Evolutionary conservation across 2,329 filamentous ascomycete species (phyloP).

Genomic region (Ustulina deusta): DNA sequence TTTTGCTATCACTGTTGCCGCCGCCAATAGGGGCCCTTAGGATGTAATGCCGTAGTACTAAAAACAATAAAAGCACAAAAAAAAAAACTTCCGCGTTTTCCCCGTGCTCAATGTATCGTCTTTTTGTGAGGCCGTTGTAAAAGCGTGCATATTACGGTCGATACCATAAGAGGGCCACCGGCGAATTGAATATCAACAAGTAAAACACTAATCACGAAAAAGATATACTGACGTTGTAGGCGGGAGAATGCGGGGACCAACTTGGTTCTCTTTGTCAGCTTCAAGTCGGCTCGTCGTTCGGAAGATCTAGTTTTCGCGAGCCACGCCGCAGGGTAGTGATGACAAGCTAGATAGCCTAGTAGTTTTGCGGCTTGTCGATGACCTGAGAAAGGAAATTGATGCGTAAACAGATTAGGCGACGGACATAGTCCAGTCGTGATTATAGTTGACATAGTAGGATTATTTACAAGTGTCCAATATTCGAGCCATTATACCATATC

Average conservation of each 20-base stretch:
- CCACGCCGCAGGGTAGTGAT: neutral
- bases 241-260: neutral
- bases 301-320: neutral
- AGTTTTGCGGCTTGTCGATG: neutral
- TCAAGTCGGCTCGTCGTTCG: neutral
- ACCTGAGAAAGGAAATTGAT: neutral
- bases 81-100: no score
- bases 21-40: no score
- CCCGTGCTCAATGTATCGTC: no score
- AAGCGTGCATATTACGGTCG: neutral
- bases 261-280: neutral
- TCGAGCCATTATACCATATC: conserved; percentile 24
- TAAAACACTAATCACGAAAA: no score
- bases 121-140: neutral
- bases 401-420: neutral
- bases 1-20: no score
- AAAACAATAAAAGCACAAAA: no score
- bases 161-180: neutral
- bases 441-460: neutral
- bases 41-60: no score
- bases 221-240: no score
- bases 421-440: neutral
- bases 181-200: no score
- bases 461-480: conserved; percentile 2
- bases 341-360: neutral